Conservation (phyloP, 768 basidiomycete genomes). For the Pleurotus ostreatus region DNA sequence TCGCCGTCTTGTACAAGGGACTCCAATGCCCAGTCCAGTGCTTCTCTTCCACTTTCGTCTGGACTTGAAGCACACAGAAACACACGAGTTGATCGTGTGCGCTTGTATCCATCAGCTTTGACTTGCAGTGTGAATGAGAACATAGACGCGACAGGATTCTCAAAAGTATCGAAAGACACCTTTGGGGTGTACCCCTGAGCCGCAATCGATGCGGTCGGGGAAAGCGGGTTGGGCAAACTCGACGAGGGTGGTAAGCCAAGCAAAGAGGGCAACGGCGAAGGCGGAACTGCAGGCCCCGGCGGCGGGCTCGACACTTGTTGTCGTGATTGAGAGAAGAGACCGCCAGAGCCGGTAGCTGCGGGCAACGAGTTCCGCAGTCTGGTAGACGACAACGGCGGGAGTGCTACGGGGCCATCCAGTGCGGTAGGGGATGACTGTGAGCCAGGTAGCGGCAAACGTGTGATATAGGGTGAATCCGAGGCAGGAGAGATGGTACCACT, state of each 20-base stretch:
- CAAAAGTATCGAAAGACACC: constrained; percentile 86
- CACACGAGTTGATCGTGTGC: constrained; percentile 74
- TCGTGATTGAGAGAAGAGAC: not conserved
- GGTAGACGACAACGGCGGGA: constrained; percentile 2
- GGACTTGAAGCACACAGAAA: constrained; percentile 87
- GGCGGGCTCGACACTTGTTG: constrained; percentile 4
- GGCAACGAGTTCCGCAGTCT: constrained; percentile 1
- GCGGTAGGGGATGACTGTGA: not conserved
- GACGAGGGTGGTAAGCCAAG: constrained; percentile 12
- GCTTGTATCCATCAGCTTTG: constrained; percentile 76
- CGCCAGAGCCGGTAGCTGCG: not conserved
- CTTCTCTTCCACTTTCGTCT: constrained; percentile 85
- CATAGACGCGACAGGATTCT: constrained; percentile 77
- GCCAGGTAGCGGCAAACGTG: constrained; percentile 3
- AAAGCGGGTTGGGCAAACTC: constrained; percentile 5
- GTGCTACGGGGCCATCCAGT: not conserved
- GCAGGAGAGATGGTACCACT: constrained; percentile 13
- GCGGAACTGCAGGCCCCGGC: not conserved
- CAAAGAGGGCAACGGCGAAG: constrained; percentile 9
- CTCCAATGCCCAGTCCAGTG: constrained; percentile 91
- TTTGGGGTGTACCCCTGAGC: constrained; percentile 51
- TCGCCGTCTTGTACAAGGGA: constrained; percentile 84
- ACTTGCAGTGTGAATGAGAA: constrained; percentile 86
- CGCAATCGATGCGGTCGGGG: constrained; percentile 14
- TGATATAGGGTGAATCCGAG: constrained; percentile 7